Percentiles rank a stretch among this genome's conserved stretches.
Conservation (phyloP, 768 basidiomycete genomes). For the Kwoniella sp. region DNA sequence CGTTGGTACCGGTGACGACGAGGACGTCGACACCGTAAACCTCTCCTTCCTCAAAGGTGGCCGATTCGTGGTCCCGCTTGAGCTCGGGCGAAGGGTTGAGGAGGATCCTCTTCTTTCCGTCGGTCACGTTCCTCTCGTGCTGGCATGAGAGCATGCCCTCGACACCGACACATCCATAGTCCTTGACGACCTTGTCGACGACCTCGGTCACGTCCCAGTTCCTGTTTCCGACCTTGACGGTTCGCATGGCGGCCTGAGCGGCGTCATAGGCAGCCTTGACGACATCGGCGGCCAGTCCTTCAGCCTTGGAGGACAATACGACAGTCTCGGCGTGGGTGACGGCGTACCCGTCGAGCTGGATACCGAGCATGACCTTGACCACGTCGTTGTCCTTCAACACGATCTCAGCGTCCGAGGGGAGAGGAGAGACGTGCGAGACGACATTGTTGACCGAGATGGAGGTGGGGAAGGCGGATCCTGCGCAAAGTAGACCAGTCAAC, state of each 20-base stretch:
- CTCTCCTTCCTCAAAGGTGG: constrained; percentile 84
- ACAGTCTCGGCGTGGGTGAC: constrained; percentile 90
- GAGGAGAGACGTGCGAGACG: constrained; percentile 94
- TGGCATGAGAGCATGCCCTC: constrained; percentile 97
- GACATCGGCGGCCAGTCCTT: constrained; percentile 82
- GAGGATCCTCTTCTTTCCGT: constrained; percentile 93
- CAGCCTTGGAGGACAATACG: constrained; percentile 74
- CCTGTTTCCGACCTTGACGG: constrained; percentile 85
- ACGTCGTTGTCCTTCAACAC: constrained; percentile 66
- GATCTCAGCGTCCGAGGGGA: constrained; percentile 62
- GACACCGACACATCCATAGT: constrained; percentile 76
- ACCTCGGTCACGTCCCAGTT: constrained; percentile 93
- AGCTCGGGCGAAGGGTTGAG: constrained; percentile 80
- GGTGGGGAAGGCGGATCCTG: constrained; percentile 80
- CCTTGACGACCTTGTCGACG: constrained; percentile 65
- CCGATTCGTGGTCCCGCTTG: constrained; percentile 76
- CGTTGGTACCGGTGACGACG: constrained; percentile 67
- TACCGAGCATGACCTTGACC: constrained; percentile 92
- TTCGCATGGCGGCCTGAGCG: constrained; percentile 84
- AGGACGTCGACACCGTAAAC: constrained; percentile 88
- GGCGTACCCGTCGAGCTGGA: constrained; percentile 96
- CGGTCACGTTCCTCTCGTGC: constrained; percentile 87
- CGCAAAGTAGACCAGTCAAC: background rate
- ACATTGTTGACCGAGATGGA: constrained; percentile 89
- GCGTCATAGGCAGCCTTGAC: constrained; percentile 91